phyloP scores from a whole-genome alignment of 805 yeast species.

The Blastobotrys peoriensis region DNA sequence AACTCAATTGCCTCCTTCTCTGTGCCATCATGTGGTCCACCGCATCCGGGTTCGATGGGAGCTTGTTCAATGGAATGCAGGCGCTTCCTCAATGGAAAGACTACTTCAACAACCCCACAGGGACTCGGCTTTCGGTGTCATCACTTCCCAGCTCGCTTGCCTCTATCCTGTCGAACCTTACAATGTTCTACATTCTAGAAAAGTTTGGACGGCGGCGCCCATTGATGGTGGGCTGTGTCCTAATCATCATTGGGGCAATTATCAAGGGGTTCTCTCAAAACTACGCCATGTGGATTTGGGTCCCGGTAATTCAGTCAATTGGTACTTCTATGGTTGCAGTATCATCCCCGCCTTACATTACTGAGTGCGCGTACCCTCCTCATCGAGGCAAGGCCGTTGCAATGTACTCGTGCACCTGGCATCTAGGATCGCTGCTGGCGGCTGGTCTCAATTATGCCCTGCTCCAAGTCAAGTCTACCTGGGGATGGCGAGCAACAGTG shows the following conservation, averaged over 20 bases:
- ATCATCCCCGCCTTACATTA: slow-evolving; percentile 71
- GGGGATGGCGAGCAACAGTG: slow-evolving; percentile 4
- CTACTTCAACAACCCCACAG: slow-evolving; percentile 13
- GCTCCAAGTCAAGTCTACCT: no score
- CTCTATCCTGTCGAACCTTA: slow-evolving; percentile 62
- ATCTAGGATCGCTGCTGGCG: no score
- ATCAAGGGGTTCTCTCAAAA: slow-evolving; percentile 35
- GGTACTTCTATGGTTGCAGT: slow-evolving; percentile 75
- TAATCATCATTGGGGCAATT: slow-evolving; percentile 54
- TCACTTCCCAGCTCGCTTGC: no score
- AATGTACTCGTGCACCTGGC: no score
- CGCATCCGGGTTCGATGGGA: slow-evolving; percentile 15
- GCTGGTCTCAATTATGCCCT: no score
- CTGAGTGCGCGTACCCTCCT: slow-evolving; percentile 62
- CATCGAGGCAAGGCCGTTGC: no score
- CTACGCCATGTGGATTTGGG: slow-evolving; percentile 63
- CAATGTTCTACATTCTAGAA: slow-evolving; percentile 55
- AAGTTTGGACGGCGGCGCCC: slow-evolving; percentile 56
- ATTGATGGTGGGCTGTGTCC: slow-evolving; percentile 47
- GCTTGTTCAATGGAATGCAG: slow-evolving; percentile 15
- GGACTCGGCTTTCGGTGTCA: slow-evolving; percentile 7
- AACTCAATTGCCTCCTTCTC: slow-evolving; percentile 10
- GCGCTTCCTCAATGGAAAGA: slow-evolving; percentile 19
- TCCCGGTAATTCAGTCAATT: slow-evolving; percentile 64
- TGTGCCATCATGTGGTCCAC: slow-evolving; percentile 10